phyloP scores from a whole-genome alignment of 78 protist genomes.

The Speleostelium caveatum region DNA sequence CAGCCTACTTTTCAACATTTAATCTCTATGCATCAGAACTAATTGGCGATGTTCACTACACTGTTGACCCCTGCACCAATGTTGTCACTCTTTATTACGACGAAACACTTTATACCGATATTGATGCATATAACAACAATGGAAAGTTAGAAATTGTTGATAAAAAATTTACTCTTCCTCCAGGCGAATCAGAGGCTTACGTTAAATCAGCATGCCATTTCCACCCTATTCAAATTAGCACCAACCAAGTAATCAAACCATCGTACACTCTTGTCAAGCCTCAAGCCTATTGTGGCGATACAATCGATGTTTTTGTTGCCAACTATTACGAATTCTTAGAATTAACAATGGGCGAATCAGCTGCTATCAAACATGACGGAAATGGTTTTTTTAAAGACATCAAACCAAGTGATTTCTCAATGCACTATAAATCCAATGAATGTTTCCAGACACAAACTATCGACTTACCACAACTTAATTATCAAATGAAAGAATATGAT shows the following conservation, averaged over 20 bases:
- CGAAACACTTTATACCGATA: not conserved
- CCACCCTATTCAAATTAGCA: not conserved
- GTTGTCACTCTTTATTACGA: not conserved
- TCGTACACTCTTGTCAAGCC: not conserved
- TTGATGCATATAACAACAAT: not conserved
- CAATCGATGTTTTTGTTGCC: not conserved
- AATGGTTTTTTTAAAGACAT: not conserved
- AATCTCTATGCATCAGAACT: not conserved
- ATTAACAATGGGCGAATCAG: not conserved
- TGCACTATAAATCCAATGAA: not conserved
- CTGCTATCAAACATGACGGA: not conserved
- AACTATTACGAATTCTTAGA: not conserved
- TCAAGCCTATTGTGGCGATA: not conserved
- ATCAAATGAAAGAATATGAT: not conserved
- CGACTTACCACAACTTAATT: not conserved
- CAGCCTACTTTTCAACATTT: not conserved
- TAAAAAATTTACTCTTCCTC: not conserved
- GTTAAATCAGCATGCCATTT: not conserved
- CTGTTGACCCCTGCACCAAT: not conserved
- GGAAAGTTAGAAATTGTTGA: not conserved
- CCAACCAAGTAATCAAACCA: not conserved
- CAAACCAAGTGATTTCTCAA: not conserved
- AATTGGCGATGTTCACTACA: not conserved
- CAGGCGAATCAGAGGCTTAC: not conserved
- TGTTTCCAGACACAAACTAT: not conserved